Evolutionary conservation across 805 yeast genomes (phyloP).

Genomic region (Metschnikowia anglica): DNA sequence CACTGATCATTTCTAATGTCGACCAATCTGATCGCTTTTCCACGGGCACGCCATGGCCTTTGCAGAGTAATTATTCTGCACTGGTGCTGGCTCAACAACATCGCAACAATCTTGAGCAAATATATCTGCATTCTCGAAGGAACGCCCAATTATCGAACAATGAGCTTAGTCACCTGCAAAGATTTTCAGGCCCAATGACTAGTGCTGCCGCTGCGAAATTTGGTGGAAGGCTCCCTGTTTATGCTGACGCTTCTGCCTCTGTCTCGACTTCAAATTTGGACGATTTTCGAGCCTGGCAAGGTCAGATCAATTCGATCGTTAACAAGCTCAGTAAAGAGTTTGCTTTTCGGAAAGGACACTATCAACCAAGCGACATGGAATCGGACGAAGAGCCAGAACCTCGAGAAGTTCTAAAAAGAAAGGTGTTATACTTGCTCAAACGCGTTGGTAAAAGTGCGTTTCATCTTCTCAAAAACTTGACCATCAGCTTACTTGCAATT

Average conservation of each 20-base stretch:
- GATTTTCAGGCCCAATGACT: slow-evolving; percentile 7
- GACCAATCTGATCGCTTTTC: slow-evolving; percentile 38
- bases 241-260: slow-evolving; percentile 1
- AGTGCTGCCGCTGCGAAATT: slow-evolving; percentile 4
- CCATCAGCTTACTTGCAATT: slow-evolving; percentile 37
- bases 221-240: neutral
- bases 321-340: slow-evolving; percentile 45
- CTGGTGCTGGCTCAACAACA: slow-evolving; percentile 30
- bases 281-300: slow-evolving; percentile 54
- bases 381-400: slow-evolving; percentile 12
- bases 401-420: slow-evolving; percentile 21
- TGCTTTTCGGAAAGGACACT: slow-evolving; percentile 6
- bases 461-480: slow-evolving; percentile 33
- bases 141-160: slow-evolving; percentile 35
- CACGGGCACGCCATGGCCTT: slow-evolving; percentile 37
- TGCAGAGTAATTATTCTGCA: slow-evolving; percentile 29
- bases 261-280: slow-evolving; percentile 22
- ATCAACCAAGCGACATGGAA: slow-evolving; percentile 7
- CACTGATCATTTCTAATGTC: slow-evolving; percentile 17
- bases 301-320: slow-evolving; percentile 49
- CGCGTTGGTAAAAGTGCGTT: slow-evolving; percentile 30
- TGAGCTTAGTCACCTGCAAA: slow-evolving; percentile 32
- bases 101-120: slow-evolving; percentile 39
- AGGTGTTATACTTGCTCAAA: slow-evolving; percentile 24
- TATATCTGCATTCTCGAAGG: slow-evolving; percentile 44